phyloP scores from a whole-genome alignment of 1,139 yeast genomes.

The Hansenula sp. region DNA sequence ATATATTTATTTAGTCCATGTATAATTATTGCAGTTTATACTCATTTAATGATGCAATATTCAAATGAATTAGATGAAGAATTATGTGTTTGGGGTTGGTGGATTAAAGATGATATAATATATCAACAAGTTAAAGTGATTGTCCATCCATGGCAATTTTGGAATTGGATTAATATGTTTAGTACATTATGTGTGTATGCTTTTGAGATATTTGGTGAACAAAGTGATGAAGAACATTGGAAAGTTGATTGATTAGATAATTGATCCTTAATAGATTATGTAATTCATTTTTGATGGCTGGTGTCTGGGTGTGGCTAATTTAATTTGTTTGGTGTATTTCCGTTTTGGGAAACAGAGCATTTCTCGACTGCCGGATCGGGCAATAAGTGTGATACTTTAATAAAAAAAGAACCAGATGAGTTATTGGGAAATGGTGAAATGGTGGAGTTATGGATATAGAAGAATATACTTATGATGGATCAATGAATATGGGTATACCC shows the following conservation, averaged over 20 bases:
- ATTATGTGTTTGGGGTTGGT: slow-evolving; percentile 56
- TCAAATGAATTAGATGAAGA: slow-evolving; percentile 69
- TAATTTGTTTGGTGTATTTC: too few species aligned
- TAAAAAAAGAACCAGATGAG: too few species aligned
- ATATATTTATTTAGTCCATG: slow-evolving; percentile 91
- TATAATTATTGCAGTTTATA: slow-evolving; percentile 88
- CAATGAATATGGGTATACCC: too few species aligned
- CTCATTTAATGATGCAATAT: slow-evolving; percentile 80
- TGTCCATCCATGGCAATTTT: slow-evolving; percentile 81
- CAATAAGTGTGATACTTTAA: too few species aligned
- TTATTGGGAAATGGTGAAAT: too few species aligned
- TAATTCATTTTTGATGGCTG: too few species aligned
- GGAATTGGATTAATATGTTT: slow-evolving; percentile 95
- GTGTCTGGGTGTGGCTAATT: too few species aligned
- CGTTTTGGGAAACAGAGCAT: too few species aligned
- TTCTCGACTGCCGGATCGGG: too few species aligned
- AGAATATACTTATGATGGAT: too few species aligned
- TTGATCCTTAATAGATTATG: too few species aligned
- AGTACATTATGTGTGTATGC: slow-evolving; percentile 76
- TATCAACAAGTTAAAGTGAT: slow-evolving; percentile 21
- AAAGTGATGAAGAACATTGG: slow-evolving; percentile 36
- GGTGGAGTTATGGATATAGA: too few species aligned
- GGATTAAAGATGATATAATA: slow-evolving; percentile 21
- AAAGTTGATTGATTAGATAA: slow-evolving; percentile 38
- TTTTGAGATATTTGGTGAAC: slow-evolving; percentile 55